phyloP scores from a whole-genome alignment of 805 yeast genomes.

The Blastobotrys peoriensis region DNA sequence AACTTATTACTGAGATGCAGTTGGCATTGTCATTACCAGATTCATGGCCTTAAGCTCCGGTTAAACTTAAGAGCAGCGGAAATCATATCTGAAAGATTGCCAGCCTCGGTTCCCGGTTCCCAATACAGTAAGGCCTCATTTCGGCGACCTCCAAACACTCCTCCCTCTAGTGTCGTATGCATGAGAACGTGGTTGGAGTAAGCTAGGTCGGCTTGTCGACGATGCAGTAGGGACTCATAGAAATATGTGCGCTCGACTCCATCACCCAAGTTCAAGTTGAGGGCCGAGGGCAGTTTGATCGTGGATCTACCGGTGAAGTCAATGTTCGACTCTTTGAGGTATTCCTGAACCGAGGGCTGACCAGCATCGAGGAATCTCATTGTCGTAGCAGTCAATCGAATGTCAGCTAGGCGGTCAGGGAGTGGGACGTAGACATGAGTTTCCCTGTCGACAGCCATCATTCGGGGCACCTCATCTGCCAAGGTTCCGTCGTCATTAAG shows the following conservation, averaged over 20 bases:
- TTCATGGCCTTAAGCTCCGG: neutral
- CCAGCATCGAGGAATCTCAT: conserved; percentile 25
- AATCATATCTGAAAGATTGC: conserved; percentile 9
- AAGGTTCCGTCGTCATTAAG: conserved; percentile 34
- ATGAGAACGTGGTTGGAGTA: conserved; percentile 35
- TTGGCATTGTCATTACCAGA: no score
- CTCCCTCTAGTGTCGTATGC: conserved; percentile 49
- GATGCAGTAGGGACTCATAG: conserved; percentile 38
- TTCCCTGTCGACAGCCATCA: conserved; percentile 44
- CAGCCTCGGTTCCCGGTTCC: neutral
- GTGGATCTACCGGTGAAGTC: conserved; percentile 36
- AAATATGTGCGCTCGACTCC: conserved; percentile 39
- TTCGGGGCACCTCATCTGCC: conserved; percentile 35
- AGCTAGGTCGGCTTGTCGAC: conserved; percentile 42
- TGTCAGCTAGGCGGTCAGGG: conserved; percentile 39
- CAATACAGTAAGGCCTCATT: conserved; percentile 39
- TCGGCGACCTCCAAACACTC: conserved; percentile 49
- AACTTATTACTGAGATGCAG: no score
- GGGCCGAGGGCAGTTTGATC: conserved; percentile 35
- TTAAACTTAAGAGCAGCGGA: conserved; percentile 15
- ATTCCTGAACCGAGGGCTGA: conserved; percentile 42
- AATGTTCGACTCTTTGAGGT: conserved; percentile 34
- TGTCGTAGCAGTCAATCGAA: conserved; percentile 38
- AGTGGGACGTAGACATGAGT: conserved; percentile 37
- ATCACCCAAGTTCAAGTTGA: conserved; percentile 34